Evolutionary conservation across 2,329 filamentous ascomycete genomes (phyloP).

Genomic region (Fusarium torreyae): DNA sequence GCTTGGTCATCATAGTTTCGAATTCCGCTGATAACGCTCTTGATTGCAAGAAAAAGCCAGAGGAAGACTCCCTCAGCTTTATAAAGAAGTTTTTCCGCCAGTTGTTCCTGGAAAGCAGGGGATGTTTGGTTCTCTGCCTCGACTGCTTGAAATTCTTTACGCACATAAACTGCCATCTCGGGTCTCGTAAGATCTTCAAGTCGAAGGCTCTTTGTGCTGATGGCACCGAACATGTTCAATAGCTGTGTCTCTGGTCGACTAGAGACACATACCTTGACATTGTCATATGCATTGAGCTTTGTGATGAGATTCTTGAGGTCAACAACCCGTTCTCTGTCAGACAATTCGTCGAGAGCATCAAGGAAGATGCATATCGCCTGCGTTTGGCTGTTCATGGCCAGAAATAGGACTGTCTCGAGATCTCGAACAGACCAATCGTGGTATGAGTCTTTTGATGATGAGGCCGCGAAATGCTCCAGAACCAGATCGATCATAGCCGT

Average conservation of each 20-base stretch:
- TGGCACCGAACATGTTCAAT: rapidly evolving
- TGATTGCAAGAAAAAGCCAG: not conserved
- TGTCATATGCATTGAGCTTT: not conserved
- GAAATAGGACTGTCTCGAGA: not conserved
- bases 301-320: not conserved
- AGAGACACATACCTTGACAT: not conserved
- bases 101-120: rapidly evolving
- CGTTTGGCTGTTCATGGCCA: not conserved
- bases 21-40: not conserved
- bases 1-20: not conserved
- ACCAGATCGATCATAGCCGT: not conserved
- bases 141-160: rapidly evolving
- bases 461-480: no score
- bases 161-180: not conserved
- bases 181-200: not conserved
- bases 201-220: rapidly evolving
- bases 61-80: conserved; percentile 11
- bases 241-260: not conserved
- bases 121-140: no score
- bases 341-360: not conserved
- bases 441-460: not conserved
- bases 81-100: rapidly evolving
- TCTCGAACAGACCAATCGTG: not conserved
- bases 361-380: not conserved
- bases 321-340: not conserved